phyloP scores from a whole-genome alignment of 768 basidiomycete species.

The Pholiota molesta region DNA sequence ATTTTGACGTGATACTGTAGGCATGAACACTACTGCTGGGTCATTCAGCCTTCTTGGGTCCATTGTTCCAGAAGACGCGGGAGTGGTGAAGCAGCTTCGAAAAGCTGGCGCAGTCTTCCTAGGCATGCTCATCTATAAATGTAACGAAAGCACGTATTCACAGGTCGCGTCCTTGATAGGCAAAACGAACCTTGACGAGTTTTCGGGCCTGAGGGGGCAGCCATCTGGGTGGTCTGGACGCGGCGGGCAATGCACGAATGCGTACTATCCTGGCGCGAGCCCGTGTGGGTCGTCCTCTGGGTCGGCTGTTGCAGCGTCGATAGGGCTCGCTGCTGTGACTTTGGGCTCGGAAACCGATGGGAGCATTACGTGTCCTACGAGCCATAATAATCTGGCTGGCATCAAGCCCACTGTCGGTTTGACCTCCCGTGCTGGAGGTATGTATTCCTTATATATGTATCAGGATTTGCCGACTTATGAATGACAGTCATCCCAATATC shows the following conservation, averaged over 20 bases:
- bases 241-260: constrained; percentile 52
- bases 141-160: background rate
- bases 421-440: constrained; percentile 62
- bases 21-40: constrained; percentile 50
- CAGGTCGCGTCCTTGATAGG: constrained; percentile 28
- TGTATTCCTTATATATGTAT: background rate
- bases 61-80: constrained; percentile 48
- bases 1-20: too few relatives aligned
- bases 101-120: constrained; percentile 47
- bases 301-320: constrained; percentile 55
- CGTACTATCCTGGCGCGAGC: constrained; percentile 53
- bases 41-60: constrained; percentile 45
- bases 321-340: constrained; percentile 51
- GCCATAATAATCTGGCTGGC: constrained; percentile 57
- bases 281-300: constrained; percentile 65
- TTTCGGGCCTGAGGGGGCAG: constrained; percentile 48
- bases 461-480: background rate
- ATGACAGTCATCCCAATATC: constrained; percentile 56
- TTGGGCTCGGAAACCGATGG: constrained; percentile 57
- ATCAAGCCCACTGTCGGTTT: constrained; percentile 65
- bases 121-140: constrained; percentile 26
- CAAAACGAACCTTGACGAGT: constrained; percentile 61
- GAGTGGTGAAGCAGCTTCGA: constrained; percentile 44
- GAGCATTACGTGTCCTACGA: constrained; percentile 55
- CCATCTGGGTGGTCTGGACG: constrained; percentile 62